Percentiles rank a stretch among this genome's conserved stretches.
Conservation (phyloP, 306 rosid species). For the Prinsepia uniflora region DNA sequence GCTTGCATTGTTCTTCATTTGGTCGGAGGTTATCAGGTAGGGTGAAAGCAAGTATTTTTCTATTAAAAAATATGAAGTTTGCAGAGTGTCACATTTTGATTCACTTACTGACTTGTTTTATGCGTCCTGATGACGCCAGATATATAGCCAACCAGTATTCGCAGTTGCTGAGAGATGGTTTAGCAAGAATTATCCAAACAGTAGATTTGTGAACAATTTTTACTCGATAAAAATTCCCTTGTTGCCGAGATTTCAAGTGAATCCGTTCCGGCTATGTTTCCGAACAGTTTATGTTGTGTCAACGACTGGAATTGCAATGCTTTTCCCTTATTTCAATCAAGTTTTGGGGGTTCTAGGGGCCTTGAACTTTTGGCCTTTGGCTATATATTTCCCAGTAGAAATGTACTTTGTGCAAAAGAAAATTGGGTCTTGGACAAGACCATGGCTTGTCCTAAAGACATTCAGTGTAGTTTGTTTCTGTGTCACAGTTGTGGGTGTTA, state of each 20-base stretch:
- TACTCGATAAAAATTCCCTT: conserved; percentile 47
- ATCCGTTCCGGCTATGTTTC: conserved; percentile 54
- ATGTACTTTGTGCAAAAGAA: conserved; percentile 77
- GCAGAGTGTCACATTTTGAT: too few species aligned
- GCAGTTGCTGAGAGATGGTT: conserved; percentile 62
- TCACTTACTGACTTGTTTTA: too few species aligned
- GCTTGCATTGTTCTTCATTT: conserved; percentile 78
- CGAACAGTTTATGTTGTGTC: conserved; percentile 66
- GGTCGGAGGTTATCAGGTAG: conserved; percentile 95
- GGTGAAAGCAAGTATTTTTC: too few species aligned
- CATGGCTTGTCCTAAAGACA: conserved; percentile 56
- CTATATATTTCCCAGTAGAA: conserved; percentile 76
- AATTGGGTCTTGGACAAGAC: conserved; percentile 56
- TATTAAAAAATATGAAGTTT: too few species aligned
- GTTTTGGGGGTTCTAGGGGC: conserved; percentile 79
- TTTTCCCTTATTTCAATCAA: conserved; percentile 82
- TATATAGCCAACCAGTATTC: conserved; percentile 57
- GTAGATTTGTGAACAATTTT: conserved; percentile 46
- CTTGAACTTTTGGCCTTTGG: conserved; percentile 78
- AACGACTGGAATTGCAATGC: conserved; percentile 63
- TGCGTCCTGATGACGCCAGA: conserved; percentile 25
- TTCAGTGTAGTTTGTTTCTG: conserved; percentile 67
- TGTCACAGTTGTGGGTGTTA: conserved; percentile 45
- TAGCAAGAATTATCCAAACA: conserved; percentile 47
- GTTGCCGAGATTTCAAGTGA: conserved; percentile 43